Base-by-base conservation (phyloP, 2,329 filamentous ascomycete genomes). In the Xylariaceae sp. region DNA sequence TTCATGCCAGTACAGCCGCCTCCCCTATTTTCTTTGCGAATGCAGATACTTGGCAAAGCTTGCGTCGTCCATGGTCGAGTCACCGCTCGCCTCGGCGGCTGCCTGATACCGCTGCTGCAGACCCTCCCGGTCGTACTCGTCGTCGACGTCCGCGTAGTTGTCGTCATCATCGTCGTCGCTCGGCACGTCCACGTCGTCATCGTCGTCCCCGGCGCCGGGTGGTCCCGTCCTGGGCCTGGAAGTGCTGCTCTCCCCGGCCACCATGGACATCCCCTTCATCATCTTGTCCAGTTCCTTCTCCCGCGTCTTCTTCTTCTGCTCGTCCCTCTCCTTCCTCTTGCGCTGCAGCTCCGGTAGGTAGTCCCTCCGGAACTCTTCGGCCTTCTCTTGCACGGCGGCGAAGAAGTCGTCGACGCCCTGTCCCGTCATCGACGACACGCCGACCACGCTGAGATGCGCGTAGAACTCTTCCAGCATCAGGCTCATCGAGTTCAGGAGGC, bases 381-480 rank as follows among this genome's bases (percentile, higher is more conserved):
- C 78, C 67, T 98, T 98, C 40, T 83, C 78, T 44, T 83, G 71
- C 2, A 98, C 89, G 0, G 90, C 88, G 26, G 78, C 75, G 57
- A 98, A 96, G 61, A 98, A 98, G 16, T 94, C 87, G 38, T 93
- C 83, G 19, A 98, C 77, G 3, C 92, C 93, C 0, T 84, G 80
- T 15, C 92, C 92, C 0, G 90, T 86, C 76, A 94, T 90, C 6
- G 88, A 84, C 46, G 86, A 94, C 10, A 98, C 93, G 0, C 83
- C 88, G 0, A 98, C 90, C 7, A 98, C 85, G 52, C 78, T 93
- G 21, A 98, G 67, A 53, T 96, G 88, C 24, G 86, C 80, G 60
- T 98, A 98, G 55, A 98, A 98, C 57, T 98, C 92, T 52, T 98
- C 92, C 21, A 98, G 68, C 73, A 98, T 87, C 41, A 96, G 67